A percentile compares a stretch with the other conserved stretches of the same genome.
Evolutionary conservation across 176 grass and related monocot genomes (phyloP).

Genomic region (Aegilops speltoides): DNA sequence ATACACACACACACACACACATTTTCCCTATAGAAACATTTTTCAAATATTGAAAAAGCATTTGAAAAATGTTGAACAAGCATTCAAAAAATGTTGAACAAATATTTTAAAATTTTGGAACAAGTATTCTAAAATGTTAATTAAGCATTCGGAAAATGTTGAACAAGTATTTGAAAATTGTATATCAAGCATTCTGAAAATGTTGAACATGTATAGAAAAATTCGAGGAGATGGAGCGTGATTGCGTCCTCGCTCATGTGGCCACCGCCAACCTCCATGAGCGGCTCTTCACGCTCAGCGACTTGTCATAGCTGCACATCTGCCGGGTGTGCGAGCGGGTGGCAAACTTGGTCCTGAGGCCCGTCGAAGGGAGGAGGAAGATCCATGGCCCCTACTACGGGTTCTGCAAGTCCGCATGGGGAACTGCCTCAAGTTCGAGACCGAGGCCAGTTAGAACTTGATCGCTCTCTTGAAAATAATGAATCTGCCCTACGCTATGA

Average conservation of each 20-base stretch:
- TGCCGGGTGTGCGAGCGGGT: conserved; percentile 64
- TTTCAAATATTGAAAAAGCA: too few relatives aligned
- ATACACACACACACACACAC: too few relatives aligned
- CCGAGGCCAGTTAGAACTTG: conserved; percentile 54
- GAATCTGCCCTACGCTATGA: background rate
- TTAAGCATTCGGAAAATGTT: too few relatives aligned
- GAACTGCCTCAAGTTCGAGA: conserved; percentile 87
- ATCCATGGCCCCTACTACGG: conserved; percentile 63
- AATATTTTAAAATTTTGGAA: too few relatives aligned
- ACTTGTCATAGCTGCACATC: conserved; percentile 74
- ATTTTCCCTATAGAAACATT: too few relatives aligned
- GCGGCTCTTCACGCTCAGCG: conserved; percentile 76
- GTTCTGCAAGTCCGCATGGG: conserved; percentile 80
- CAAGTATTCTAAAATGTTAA: too few relatives aligned
- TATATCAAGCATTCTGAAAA: too few relatives aligned
- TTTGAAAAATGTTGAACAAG: too few relatives aligned
- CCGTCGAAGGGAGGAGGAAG: conserved; percentile 50
- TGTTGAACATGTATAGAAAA: too few relatives aligned
- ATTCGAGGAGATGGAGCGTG: conserved; percentile 78
- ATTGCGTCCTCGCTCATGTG: conserved; percentile 81
- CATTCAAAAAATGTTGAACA: too few relatives aligned
- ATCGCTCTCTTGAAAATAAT: background rate
- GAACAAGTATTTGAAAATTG: too few relatives aligned
- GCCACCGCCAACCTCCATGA: conserved; percentile 82
- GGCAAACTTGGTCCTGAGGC: conserved; percentile 75